Percentiles rank a stretch among this genome's conserved stretches.
phyloP scores from a whole-genome alignment of 331 rosid species.

The Malus hybrid region DNA sequence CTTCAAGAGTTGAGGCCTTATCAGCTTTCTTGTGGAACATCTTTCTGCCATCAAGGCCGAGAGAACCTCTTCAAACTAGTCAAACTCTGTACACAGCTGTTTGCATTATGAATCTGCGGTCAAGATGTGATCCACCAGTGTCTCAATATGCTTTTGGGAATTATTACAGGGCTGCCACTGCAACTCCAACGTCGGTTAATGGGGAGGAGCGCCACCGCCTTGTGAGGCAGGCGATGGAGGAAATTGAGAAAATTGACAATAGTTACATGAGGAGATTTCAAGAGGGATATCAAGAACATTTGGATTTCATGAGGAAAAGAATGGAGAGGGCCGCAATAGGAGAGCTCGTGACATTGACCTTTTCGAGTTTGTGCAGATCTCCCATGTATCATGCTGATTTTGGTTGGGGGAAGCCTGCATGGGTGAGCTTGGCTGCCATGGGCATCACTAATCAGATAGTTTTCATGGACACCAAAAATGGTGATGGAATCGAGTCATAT shows the following conservation, averaged over 20 bases:
- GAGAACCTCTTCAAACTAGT: neutral
- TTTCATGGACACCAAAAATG: slow-evolving; percentile 26
- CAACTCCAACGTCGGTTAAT: neutral
- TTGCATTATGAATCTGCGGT: slow-evolving; percentile 11
- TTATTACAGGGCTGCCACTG: slow-evolving; percentile 3
- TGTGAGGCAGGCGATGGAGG: slow-evolving; percentile 12
- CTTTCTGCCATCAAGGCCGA: neutral
- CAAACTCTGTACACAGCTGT: slow-evolving; percentile 2
- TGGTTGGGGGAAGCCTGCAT: slow-evolving; percentile 50
- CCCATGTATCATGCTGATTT: slow-evolving; percentile 51
- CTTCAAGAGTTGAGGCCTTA: slow-evolving; percentile 15
- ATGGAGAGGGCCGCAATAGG: slow-evolving; percentile 10
- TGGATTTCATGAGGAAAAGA: slow-evolving; percentile 13
- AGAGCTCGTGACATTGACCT: slow-evolving; percentile 18
- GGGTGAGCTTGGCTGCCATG: slow-evolving; percentile 34
- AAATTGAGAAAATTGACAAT: slow-evolving; percentile 22
- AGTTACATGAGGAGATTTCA: slow-evolving; percentile 15
- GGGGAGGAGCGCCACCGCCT: neutral
- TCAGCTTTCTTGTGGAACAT: slow-evolving; percentile 4
- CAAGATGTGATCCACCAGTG: slow-evolving; percentile 9
- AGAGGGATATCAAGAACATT: slow-evolving; percentile 15
- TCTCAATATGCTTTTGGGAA: slow-evolving; percentile 10
- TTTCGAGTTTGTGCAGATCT: slow-evolving; percentile 41
- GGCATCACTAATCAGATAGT: slow-evolving; percentile 30
- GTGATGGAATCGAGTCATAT: slow-evolving; percentile 36